Conservation (phyloP, 352 stramenopile species). For the Pythium aristosporum region DNA sequence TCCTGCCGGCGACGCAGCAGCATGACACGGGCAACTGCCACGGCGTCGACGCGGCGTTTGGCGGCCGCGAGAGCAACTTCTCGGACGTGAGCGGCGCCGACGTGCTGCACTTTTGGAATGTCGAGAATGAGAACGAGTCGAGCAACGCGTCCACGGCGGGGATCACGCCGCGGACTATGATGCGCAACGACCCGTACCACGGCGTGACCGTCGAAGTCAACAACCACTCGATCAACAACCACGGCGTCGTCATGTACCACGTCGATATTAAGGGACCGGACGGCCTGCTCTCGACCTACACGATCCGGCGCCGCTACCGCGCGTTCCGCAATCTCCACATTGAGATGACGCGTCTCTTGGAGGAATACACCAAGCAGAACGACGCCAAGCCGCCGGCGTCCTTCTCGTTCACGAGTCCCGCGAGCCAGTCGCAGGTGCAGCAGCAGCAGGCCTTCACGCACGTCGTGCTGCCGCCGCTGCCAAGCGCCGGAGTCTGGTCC, state of each 20-base stretch:
- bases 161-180: conserved; percentile 34
- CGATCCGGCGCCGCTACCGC: conserved; percentile 76
- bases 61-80: conserved; percentile 49
- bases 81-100: conserved; percentile 69
- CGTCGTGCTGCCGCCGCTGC: conserved; percentile 39
- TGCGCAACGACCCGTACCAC: conserved; percentile 54
- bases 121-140: conserved; percentile 39
- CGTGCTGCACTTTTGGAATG: conserved; percentile 52
- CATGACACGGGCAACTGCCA: background rate
- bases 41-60: background rate
- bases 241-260: conserved; percentile 84
- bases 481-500: conserved; percentile 75
- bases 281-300: conserved; percentile 80
- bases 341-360: conserved; percentile 59
- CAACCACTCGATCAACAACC: conserved; percentile 52
- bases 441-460: conserved; percentile 34
- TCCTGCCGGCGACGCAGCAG: conserved; percentile 36
- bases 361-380: conserved; percentile 28
- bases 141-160: conserved; percentile 26
- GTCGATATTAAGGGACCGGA: conserved; percentile 83
- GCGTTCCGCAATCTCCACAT: conserved; percentile 80
- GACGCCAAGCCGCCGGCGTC: conserved; percentile 20
- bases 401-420: conserved; percentile 29
- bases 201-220: conserved; percentile 55
- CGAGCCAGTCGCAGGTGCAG: conserved; percentile 27